phyloP scores from a whole-genome alignment of 192 early-diverging fungal genomes.

The Entrophospora sp. region DNA sequence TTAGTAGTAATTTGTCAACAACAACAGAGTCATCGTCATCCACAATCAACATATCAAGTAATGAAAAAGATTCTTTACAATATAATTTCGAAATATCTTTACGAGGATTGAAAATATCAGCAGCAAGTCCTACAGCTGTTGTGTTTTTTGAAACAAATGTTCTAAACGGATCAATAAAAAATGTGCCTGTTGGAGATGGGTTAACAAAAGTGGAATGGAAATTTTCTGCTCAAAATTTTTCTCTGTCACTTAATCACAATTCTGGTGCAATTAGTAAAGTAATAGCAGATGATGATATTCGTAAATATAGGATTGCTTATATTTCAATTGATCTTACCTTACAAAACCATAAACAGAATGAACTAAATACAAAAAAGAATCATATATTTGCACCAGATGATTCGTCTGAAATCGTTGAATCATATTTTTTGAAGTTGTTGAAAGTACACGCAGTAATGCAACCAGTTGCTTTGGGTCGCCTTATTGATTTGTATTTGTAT shows the following conservation, averaged over 20 bases:
- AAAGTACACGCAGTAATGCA: conserved; percentile 68
- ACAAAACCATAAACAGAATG: conserved; percentile 38
- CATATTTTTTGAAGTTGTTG: conserved; percentile 43
- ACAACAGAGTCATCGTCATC: neutral
- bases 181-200: conserved; percentile 21
- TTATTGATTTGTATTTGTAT: conserved; percentile 56
- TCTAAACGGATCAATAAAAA: conserved; percentile 52
- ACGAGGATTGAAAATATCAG: conserved; percentile 49
- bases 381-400: conserved; percentile 22
- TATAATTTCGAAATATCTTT: conserved; percentile 49
- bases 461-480: conserved; percentile 53
- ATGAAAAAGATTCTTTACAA: conserved; percentile 17
- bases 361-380: neutral
- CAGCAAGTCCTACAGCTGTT: conserved; percentile 49
- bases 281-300: conserved; percentile 29
- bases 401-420: conserved; percentile 26
- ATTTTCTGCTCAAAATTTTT: conserved; percentile 44
- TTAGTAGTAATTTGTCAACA: neutral
- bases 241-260: conserved; percentile 47
- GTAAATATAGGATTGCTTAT: conserved; percentile 48
- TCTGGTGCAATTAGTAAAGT: conserved; percentile 23
- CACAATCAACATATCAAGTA: too few species aligned
- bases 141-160: conserved; percentile 52
- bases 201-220: conserved; percentile 37
- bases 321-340: conserved; percentile 53